Conservation (phyloP, 768 basidiomycete species). For the Mycena metata region DNA sequence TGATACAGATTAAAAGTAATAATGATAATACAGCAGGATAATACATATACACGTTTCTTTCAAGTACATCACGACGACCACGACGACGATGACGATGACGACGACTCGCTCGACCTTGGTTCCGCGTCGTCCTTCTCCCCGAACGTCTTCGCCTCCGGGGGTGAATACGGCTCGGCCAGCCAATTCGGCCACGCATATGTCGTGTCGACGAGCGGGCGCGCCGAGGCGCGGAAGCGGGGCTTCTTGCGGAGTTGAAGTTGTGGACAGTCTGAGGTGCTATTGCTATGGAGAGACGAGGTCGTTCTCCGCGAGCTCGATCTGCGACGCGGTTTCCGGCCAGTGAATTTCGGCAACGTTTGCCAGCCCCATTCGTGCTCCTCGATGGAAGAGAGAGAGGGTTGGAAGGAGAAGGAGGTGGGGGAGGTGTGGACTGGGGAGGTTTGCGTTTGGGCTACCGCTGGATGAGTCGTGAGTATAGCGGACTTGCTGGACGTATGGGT, state of each 20-base stretch:
- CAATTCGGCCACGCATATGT: conserved; percentile 34
- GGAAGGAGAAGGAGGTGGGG: conserved; percentile 2
- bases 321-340: conserved; percentile 15
- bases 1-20: background rate
- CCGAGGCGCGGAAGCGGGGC: conserved; percentile 22
- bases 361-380: conserved; percentile 30
- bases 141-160: too few species aligned
- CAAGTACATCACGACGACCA: too few species aligned
- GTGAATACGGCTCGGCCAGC: conserved; percentile 11
- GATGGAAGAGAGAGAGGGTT: conserved; percentile 19
- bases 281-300: conserved; percentile 12
- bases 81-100: too few species aligned
- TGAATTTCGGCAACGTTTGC: conserved; percentile 30
- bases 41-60: too few species aligned
- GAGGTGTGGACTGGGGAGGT: too few species aligned
- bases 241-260: conserved; percentile 32
- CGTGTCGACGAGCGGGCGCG: conserved; percentile 28
- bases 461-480: background rate
- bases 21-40: conserved; percentile 4
- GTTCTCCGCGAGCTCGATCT: conserved; percentile 1
- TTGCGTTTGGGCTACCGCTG: background rate
- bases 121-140: too few species aligned
- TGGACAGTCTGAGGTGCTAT: conserved; percentile 14
- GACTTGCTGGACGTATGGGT: background rate
- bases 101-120: too few species aligned